Evolutionary conservation across 495 filamentous ascomycete species (phyloP), one percentile per base, ranked within the genome.

Genomic region (Penicillium waksmanii): DNA sequence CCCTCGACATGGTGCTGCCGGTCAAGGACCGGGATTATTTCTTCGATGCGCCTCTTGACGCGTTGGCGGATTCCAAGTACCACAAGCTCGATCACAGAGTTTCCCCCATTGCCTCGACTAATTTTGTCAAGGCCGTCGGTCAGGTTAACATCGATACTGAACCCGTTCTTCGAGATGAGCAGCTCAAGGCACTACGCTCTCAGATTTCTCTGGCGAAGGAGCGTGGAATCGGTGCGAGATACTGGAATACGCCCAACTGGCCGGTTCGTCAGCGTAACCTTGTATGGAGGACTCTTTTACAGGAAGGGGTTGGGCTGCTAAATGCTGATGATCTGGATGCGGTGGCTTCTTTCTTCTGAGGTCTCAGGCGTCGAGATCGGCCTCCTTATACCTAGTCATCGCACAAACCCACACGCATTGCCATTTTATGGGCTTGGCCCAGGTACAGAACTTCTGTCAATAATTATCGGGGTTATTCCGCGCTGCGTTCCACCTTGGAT

Each of bases 261-360:
- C 90, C 58, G 55, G 72, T 88, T 25, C 77, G 84, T n/a, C 64
- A 82, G 40, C 77, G 89, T 38, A 88, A 92, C 70, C 72, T 80
- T 15, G 75, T 94, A 23, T 93, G 90, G 90, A 73, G 83, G 61
- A 80, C 84, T 3, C 70, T 95, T 34, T 71, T 89, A 19, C 69
- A 75, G 36, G 88, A 91, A 62, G 89, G 89, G 0, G 86, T 89
- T 11, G 84, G 86, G 49, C 73, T 93, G 42, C 72, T 96, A 51
- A 94, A 92, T 73, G 90, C 87, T 0, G 91, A 96, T 77, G 89
- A 95, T 73, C 67, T 96, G 42, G 73, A 82, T 60, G 84, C 75
- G 36, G 85, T 80, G 25, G 70, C 77, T 7, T 62, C 69, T 23
- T 78, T 67, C 34, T 78, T 78, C 40, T 78, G 21, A 48, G 15